Evolutionary conservation across 257 asterid genomes (phyloP).

Genomic region (Solanum medicagineum): DNA sequence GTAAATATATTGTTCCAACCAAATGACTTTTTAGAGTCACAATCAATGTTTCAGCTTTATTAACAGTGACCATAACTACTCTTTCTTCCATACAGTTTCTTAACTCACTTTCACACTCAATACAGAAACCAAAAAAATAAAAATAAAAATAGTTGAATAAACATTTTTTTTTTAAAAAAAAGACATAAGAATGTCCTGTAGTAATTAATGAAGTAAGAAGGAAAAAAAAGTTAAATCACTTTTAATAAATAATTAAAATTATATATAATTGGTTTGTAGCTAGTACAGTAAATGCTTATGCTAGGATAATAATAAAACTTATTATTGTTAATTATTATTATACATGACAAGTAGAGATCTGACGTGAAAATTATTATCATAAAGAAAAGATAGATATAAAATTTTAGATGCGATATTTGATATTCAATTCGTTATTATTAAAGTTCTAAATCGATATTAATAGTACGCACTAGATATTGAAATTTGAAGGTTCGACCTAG

Average conservation of each 20-base stretch:
- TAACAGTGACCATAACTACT: neutral
- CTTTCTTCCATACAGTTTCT: neutral
- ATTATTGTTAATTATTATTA: too few species aligned
- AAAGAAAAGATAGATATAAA: too few species aligned
- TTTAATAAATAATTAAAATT: too few species aligned
- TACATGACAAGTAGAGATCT: too few species aligned
- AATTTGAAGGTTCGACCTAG: neutral
- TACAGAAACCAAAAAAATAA: neutral
- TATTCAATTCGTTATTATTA: neutral
- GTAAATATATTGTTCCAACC: too few species aligned
- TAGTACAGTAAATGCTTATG: too few species aligned
- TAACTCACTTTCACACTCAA: neutral
- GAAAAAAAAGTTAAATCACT: too few species aligned
- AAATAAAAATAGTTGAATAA: too few species aligned
- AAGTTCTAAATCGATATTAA: neutral
- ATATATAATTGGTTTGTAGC: too few species aligned
- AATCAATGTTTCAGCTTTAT: neutral
- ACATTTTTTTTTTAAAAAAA: neutral
- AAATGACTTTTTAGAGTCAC: neutral
- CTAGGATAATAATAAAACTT: too few species aligned
- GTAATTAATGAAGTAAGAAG: neutral
- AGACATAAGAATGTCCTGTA: neutral
- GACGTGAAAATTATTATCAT: too few species aligned
- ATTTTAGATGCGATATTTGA: neutral
- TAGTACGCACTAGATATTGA: neutral